Conservation (phyloP, 2,329 filamentous ascomycete species). For the Bipolaris victoriae region DNA sequence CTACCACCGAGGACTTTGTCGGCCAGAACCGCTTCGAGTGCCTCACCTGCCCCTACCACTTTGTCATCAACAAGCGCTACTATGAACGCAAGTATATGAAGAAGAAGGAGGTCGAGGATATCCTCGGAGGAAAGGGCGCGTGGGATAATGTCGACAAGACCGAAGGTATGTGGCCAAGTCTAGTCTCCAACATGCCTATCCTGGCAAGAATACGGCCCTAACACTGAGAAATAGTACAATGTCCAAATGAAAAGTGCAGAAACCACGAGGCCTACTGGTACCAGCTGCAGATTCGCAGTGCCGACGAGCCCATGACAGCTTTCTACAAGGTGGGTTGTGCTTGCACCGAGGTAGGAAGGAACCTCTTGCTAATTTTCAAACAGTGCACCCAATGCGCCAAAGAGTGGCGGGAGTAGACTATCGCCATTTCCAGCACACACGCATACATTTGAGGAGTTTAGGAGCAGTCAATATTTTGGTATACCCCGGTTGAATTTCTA, state of each 20-base stretch:
- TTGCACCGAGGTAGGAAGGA: background rate
- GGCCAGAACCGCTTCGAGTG: conserved; percentile 86
- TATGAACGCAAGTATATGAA: conserved; percentile 82
- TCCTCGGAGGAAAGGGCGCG: conserved; percentile 84
- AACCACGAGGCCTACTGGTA: conserved; percentile 90
- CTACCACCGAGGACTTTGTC: conserved; percentile 45
- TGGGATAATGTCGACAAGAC: conserved; percentile 93
- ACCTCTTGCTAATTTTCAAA: conserved; percentile 8
- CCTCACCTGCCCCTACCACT: conserved; percentile 92
- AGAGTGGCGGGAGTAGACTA: conserved; percentile 52
- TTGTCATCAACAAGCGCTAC: conserved; percentile 77
- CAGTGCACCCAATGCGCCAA: conserved; percentile 53
- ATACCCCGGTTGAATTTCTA: conserved; percentile 12
- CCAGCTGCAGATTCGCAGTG: conserved; percentile 96
- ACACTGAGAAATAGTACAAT: conserved; percentile 67
- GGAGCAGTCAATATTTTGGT: conserved; percentile 7
- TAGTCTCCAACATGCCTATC: background rate
- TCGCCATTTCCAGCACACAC: background rate
- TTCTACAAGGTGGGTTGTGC: conserved; percentile 78
- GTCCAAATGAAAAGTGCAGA: conserved; percentile 78
- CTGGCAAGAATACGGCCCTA: background rate
- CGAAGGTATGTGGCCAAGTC: conserved; percentile 53
- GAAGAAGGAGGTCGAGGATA: conserved; percentile 85
- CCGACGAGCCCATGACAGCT: conserved; percentile 97
- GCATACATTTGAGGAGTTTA: conserved; percentile 16